Conservation (phyloP, 108 stramenopile species). For the Fistulifera pelliculosa region DNA sequence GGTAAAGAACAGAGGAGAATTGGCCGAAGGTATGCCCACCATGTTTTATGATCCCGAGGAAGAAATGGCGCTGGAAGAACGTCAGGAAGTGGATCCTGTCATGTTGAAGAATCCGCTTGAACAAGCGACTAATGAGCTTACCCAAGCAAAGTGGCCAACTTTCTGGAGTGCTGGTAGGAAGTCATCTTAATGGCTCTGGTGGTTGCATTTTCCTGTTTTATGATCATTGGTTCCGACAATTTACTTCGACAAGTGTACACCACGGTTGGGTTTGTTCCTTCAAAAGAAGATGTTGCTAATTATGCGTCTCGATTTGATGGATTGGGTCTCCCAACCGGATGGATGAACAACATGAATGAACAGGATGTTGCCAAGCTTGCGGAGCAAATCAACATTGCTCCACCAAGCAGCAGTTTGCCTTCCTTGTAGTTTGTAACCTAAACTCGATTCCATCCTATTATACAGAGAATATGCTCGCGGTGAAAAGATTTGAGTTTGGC, state of each 20-base stretch:
- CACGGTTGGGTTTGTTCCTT: conserved; percentile 47
- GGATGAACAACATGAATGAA: conserved; percentile 15
- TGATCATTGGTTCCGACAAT: conserved; percentile 56
- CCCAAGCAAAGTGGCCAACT: conserved; percentile 46
- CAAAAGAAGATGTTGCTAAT: conserved; percentile 37
- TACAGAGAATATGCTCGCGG: too few species aligned
- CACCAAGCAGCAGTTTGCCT: too few species aligned
- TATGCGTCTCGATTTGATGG: conserved; percentile 13
- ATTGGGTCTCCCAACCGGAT: conserved; percentile 15
- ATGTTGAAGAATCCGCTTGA: conserved; percentile 43
- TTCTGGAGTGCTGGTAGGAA: conserved; percentile 34
- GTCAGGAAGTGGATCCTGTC: conserved; percentile 59
- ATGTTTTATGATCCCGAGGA: conserved; percentile 65
- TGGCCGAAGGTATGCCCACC: conserved; percentile 21
- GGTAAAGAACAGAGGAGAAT: background rate
- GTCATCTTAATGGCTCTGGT: conserved; percentile 45
- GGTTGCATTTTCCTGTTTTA: conserved; percentile 39
- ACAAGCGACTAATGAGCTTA: conserved; percentile 40
- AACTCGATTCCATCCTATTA: too few species aligned
- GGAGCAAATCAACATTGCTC: conserved; percentile 1
- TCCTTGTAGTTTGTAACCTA: too few species aligned
- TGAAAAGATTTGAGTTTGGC: too few species aligned
- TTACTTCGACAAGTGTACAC: conserved; percentile 42
- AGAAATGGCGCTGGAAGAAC: conserved; percentile 71
- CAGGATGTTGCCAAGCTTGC: conserved; percentile 14